Percentiles rank a stretch among this genome's conserved stretches.
These are phyloP conservation scores for Pythium diclinum DNA, from an alignment of 352 stramenopile genomes.

Conservation along the genomic window DNA sequence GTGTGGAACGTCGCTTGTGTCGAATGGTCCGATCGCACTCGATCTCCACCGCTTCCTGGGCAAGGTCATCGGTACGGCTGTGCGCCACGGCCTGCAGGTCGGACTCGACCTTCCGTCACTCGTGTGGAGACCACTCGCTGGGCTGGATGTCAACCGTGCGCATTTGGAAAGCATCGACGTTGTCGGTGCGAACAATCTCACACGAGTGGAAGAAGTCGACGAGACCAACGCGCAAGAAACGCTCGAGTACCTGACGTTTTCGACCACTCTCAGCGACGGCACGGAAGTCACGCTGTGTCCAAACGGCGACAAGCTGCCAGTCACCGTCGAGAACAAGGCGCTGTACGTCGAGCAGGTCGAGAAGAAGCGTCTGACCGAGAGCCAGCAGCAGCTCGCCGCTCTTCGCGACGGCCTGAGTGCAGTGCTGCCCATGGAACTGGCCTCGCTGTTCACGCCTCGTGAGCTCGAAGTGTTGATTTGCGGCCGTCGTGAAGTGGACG, in stretches of 20 bases:
- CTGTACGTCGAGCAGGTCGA: constrained; percentile 69
- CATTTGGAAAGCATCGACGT: constrained; percentile 84
- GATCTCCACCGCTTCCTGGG: constrained; percentile 95
- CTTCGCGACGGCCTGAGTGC: constrained; percentile 87
- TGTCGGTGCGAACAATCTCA: constrained; percentile 66
- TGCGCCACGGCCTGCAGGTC: constrained; percentile 95
- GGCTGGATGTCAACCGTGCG: constrained; percentile 65
- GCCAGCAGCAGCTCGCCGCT: constrained; percentile 71
- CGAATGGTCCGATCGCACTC: constrained; percentile 87
- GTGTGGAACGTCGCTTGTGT: constrained; percentile 73
- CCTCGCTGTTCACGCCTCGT: constrained; percentile 93
- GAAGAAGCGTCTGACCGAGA: constrained; percentile 73
- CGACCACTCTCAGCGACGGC: constrained; percentile 78
- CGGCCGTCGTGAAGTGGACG: constrained; percentile 94
- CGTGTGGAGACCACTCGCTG: constrained; percentile 84
- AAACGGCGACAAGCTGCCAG: constrained; percentile 64
- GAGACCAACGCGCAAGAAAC: constrained; percentile 40
- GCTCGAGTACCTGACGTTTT: constrained; percentile 71
- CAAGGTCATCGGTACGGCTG: constrained; percentile 94
- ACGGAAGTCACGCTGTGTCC: constrained; percentile 63
- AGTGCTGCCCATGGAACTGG: constrained; percentile 96
- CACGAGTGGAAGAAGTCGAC: constrained; percentile 53
- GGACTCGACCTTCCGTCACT: constrained; percentile 87
- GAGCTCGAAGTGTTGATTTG: constrained; percentile 97
- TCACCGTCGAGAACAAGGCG: constrained; percentile 58